A percentile compares a stretch with the other conserved stretches of the same genome.
These are phyloP conservation scores for Cyclotella atomus DNA, from an alignment of 108 stramenopile species.

Conservation along the genomic window DNA sequence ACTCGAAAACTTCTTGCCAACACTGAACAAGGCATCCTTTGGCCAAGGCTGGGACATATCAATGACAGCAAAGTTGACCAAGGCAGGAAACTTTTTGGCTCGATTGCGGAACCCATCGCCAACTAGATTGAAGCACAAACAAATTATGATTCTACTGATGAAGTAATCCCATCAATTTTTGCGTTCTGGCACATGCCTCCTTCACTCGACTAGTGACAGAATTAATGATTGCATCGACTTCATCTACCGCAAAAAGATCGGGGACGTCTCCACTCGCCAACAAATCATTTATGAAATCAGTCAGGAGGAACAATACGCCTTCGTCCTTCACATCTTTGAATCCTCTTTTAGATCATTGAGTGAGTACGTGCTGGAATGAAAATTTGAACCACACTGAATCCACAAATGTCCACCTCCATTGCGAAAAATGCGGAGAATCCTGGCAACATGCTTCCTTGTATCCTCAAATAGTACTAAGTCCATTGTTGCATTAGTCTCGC, in stretches of 20 bases:
- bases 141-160: slow-evolving; percentile 62
- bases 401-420: slow-evolving; percentile 76
- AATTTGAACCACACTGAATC: slow-evolving; percentile 65
- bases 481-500: slow-evolving; percentile 63
- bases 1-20: slow-evolving; percentile 63
- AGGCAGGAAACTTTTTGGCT: slow-evolving; percentile 58
- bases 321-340: slow-evolving; percentile 82
- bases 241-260: slow-evolving; percentile 77
- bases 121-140: slow-evolving; percentile 78
- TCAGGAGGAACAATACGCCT: slow-evolving; percentile 77
- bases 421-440: slow-evolving; percentile 69
- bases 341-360: slow-evolving; percentile 85
- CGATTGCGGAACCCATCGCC: slow-evolving; percentile 70
- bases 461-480: slow-evolving; percentile 73
- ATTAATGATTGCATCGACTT: slow-evolving; percentile 71
- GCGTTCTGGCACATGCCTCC: slow-evolving; percentile 62
- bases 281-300: slow-evolving; percentile 79
- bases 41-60: slow-evolving; percentile 89
- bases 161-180: slow-evolving; percentile 83
- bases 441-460: slow-evolving; percentile 72
- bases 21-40: slow-evolving; percentile 69
- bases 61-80: slow-evolving; percentile 74
- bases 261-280: slow-evolving; percentile 77
- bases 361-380: slow-evolving; percentile 74
- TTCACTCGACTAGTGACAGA: slow-evolving; percentile 64